Evolutionary conservation across 1,139 yeast genomes (phyloP).

Genomic region (Sugiyamaella grinbergsii): DNA sequence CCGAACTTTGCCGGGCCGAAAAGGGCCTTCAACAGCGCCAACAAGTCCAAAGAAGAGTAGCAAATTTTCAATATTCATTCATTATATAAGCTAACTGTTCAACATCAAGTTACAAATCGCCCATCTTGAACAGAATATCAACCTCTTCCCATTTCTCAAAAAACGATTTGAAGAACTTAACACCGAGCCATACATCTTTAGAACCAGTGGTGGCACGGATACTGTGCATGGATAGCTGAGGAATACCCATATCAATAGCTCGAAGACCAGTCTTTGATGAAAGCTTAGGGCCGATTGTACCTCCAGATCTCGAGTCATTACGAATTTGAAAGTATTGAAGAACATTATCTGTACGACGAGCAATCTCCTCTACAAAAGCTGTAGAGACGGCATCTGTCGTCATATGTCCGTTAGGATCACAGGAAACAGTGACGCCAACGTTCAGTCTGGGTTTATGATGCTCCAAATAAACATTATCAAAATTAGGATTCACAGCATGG

Average conservation of each 20-base stretch:
- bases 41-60: too few relatives aligned
- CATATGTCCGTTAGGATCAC: constrained; percentile 79
- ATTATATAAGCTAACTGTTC: too few relatives aligned
- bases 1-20: too few relatives aligned
- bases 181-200: constrained; percentile 68
- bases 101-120: constrained; percentile 35
- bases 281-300: constrained; percentile 91
- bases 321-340: constrained; percentile 65
- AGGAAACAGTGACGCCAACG: constrained; percentile 67
- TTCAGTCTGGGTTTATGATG: constrained; percentile 78
- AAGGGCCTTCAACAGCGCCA: too few relatives aligned
- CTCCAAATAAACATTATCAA: constrained; percentile 63
- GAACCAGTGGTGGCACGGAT: constrained; percentile 95
- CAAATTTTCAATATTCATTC: too few relatives aligned
- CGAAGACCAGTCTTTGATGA: constrained; percentile 86
- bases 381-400: constrained; percentile 76
- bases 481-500: constrained; percentile 94
- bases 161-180: constrained; percentile 65
- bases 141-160: constrained; percentile 53
- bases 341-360: constrained; percentile 58
- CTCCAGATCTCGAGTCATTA: constrained; percentile 91
- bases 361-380: constrained; percentile 67
- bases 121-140: constrained; percentile 39
- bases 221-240: constrained; percentile 93
- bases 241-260: constrained; percentile 88